Conservation (phyloP, 2,329 filamentous ascomycete species). For the Diaporthe vexans region DNA sequence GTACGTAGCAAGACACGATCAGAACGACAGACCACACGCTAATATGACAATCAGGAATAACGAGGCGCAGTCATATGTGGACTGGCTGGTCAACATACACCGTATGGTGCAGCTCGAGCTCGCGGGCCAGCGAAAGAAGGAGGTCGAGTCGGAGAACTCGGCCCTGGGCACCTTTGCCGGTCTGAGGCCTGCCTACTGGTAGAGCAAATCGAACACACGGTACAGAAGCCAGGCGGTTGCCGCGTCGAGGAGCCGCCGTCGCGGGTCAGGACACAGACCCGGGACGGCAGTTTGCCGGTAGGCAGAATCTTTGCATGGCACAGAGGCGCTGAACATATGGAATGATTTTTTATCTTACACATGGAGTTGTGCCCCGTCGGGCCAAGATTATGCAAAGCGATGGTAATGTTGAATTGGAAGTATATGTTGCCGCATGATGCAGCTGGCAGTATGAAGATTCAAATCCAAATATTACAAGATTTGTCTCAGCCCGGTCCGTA, state of each 20-base stretch:
- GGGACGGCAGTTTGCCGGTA: not conserved
- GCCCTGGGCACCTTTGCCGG: slow-evolving; percentile 70
- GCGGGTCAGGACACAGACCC: not conserved
- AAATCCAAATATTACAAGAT: slow-evolving; percentile 33
- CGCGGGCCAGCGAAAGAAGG: slow-evolving; percentile 79
- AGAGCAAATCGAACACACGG: slow-evolving; percentile 43
- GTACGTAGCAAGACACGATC: slow-evolving; percentile 23
- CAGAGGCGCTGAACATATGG: slow-evolving; percentile 11
- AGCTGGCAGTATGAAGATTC: slow-evolving; percentile 17
- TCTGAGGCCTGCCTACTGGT: slow-evolving; percentile 73
- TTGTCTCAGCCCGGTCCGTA: slow-evolving; percentile 8
- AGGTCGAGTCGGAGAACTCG: slow-evolving; percentile 65
- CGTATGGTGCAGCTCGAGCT: slow-evolving; percentile 92
- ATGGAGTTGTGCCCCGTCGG: slow-evolving; percentile 14
- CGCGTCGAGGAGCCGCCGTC: not conserved
- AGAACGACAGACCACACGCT: not conserved
- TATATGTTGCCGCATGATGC: slow-evolving; percentile 1
- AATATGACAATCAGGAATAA: slow-evolving; percentile 72
- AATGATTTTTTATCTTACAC: slow-evolving; percentile 8
- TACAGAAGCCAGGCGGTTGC: not conserved
- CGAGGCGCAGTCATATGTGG: slow-evolving; percentile 97
- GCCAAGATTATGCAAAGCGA: slow-evolving; percentile 29
- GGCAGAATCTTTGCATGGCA: not conserved
- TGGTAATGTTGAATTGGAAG: slow-evolving; percentile 17
- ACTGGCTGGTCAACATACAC: slow-evolving; percentile 97